Evolutionary conservation across 495 filamentous ascomycete genomes (phyloP), one percentile per base, ranked within the genome.

Genomic region (Penicillium macrosclerotiorum): DNA sequence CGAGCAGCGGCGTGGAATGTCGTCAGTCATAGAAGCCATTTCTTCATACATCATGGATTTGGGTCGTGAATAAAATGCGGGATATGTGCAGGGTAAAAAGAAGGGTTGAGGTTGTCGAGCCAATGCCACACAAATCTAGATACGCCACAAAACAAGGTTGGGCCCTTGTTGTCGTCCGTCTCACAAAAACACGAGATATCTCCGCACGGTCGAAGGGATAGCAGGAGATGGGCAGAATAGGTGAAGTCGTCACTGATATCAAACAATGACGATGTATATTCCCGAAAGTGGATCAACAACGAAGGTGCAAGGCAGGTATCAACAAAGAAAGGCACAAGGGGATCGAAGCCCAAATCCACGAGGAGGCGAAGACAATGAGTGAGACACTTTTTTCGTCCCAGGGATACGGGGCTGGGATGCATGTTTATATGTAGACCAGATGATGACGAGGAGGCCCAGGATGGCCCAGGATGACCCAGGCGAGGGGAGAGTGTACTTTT

Each of bases 11-110:
- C 61, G 68, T 24, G 50, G 48, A 16, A 55, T 36, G 11, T 66
- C 64, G 32, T 65, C 63, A 51, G 60, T 52, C 51, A 65, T 60
- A 20, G 52, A 45, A 45, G 37, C 51, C 52, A 65, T 65, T 49
- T 65, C 59, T 49, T 70, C 67, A 45, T 62, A 62, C 61, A 68
- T 63, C 52, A 46, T 63, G 11, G 31, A 39, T 25, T n/a, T n/a
- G n/a, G 5, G 24, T 54, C 34, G 46, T 60, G 17, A 49, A 32
- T 14, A 37, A 38, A 43, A 49, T 27, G 37, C 29, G 47, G 25
- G 50, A 54, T 57, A 58, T 58, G 42, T 58, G 49, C 54, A 57
- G 29, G 29, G 25, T 18, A 18, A 18, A 22, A 44, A 38, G 17
- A 43, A 47, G 25, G 23, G 47, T 46, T 23, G 55, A 37, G 51